These are phyloP conservation scores for Moesziomyces aphidis DNA, from an alignment of 1,284 basidiomycete genomes.

Conservation along the genomic window DNA sequence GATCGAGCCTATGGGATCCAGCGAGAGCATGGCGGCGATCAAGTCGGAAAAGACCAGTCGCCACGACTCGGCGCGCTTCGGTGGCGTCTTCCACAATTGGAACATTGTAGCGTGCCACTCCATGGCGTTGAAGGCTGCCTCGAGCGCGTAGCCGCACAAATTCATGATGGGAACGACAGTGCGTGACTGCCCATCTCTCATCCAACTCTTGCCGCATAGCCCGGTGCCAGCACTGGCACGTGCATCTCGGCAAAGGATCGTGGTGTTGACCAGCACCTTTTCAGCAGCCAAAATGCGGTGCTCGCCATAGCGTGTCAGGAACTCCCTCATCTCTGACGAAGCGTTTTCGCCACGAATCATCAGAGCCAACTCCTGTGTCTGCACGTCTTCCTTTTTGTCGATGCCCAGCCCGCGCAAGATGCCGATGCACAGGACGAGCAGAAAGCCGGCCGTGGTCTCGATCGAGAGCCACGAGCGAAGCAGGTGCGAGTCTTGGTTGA, in stretches of 20 bases:
- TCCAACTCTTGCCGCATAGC: constrained; percentile 6
- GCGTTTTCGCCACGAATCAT: constrained; percentile 33
- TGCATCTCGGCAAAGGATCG: constrained; percentile 19
- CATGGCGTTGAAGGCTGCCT: constrained; percentile 43
- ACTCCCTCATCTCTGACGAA: constrained; percentile 18
- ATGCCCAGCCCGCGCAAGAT: constrained; percentile 34
- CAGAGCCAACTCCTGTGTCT: constrained; percentile 13
- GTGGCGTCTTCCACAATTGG: constrained; percentile 40
- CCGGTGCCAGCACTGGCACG: neutral
- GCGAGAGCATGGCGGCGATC: constrained; percentile 15
- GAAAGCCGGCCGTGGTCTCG: constrained; percentile 29
- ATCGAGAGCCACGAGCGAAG: constrained; percentile 25
- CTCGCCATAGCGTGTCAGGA: constrained; percentile 26
- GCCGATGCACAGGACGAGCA: constrained; percentile 24
- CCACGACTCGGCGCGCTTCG: constrained; percentile 37
- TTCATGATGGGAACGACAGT: constrained; percentile 27
- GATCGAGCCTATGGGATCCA: constrained; percentile 34
- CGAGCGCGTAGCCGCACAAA: constrained; percentile 34
- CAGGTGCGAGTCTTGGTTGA: constrained; percentile 2
- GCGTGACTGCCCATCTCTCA: constrained; percentile 29
- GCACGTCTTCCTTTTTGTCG: constrained; percentile 33
- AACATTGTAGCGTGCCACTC: constrained; percentile 48
- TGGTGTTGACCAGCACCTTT: constrained; percentile 31
- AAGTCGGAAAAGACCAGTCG: constrained; percentile 31
- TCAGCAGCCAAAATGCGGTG: constrained; percentile 33